phyloP scores from a whole-genome alignment of 2,329 filamentous ascomycete genomes.

The Arthrobotrys conoides region DNA sequence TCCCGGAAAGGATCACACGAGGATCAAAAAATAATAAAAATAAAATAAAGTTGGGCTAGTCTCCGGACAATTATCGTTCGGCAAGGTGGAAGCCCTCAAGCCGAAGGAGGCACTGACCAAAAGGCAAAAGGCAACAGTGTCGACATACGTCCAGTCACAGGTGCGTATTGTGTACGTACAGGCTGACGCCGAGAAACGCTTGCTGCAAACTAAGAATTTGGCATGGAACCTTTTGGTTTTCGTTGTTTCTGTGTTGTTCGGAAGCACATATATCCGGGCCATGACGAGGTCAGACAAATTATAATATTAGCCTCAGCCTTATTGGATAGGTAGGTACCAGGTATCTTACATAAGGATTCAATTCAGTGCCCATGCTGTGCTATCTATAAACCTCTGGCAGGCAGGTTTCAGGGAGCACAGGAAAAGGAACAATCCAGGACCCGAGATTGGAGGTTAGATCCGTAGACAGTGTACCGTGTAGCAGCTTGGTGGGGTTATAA shows the following conservation, averaged over 20 bases:
- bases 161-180: slow-evolving; percentile 2
- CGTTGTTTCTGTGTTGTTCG: slow-evolving; percentile 39
- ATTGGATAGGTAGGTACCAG: slow-evolving; percentile 6
- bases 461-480: slow-evolving; percentile 6
- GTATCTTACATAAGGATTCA: slow-evolving; percentile 5
- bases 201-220: slow-evolving; percentile 4
- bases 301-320: slow-evolving; percentile 46
- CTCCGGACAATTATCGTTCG: slow-evolving; percentile 35
- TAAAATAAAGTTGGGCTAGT: neutral
- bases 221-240: neutral
- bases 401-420: slow-evolving; percentile 29
- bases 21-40: neutral
- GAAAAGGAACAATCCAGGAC: slow-evolving; percentile 30
- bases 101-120: slow-evolving; percentile 16
- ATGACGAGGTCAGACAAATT: neutral
- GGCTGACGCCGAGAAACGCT: slow-evolving; percentile 34
- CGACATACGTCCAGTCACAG: neutral
- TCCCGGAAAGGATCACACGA: slow-evolving; percentile 15
- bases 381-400: neutral
- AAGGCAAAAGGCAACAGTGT: neutral
- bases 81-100: slow-evolving; percentile 16
- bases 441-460: slow-evolving; percentile 38
- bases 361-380: too few species aligned
- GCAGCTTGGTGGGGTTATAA: slow-evolving; percentile 19
- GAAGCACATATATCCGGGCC: slow-evolving; percentile 34